phyloP scores from a whole-genome alignment of 1,139 yeast species.

The Geotrichum macrosporum region DNA sequence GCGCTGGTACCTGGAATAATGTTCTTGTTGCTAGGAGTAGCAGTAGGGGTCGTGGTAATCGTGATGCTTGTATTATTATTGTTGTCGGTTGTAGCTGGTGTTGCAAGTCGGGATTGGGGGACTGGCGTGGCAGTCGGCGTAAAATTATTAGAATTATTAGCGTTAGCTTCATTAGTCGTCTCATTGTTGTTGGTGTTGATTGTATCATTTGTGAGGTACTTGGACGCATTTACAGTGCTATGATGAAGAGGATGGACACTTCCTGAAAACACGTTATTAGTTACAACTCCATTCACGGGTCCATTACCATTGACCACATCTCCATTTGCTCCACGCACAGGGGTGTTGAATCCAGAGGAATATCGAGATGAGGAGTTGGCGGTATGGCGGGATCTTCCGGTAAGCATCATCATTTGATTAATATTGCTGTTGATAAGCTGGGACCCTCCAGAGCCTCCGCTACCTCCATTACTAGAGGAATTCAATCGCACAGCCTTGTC shows the following conservation, averaged over 20 bases:
- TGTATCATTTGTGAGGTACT: conserved; percentile 15
- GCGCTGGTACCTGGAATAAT: conserved; percentile 17
- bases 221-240: conserved; percentile 10
- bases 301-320: neutral
- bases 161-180: neutral
- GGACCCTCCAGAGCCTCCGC: conserved; percentile 19
- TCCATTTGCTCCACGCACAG: conserved; percentile 9
- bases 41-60: conserved; percentile 1
- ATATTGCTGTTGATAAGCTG: conserved; percentile 15
- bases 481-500: conserved; percentile 55
- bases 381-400: conserved; percentile 19
- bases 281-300: neutral
- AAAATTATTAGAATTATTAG: neutral
- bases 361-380: conserved; percentile 19
- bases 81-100: neutral
- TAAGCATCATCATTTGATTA: conserved; percentile 14
- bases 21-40: neutral
- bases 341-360: conserved; percentile 8
- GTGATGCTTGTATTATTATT: no score
- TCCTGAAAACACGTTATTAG: conserved; percentile 13
- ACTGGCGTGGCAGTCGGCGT: neutral
- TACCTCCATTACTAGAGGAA: conserved; percentile 28
- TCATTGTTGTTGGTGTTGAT: neutral
- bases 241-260: conserved; percentile 17
- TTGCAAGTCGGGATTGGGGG: neutral